These are phyloP conservation scores for Akanthomyces muscarius DNA, from an alignment of 2,329 filamentous ascomycete species.

Conservation along the genomic window DNA sequence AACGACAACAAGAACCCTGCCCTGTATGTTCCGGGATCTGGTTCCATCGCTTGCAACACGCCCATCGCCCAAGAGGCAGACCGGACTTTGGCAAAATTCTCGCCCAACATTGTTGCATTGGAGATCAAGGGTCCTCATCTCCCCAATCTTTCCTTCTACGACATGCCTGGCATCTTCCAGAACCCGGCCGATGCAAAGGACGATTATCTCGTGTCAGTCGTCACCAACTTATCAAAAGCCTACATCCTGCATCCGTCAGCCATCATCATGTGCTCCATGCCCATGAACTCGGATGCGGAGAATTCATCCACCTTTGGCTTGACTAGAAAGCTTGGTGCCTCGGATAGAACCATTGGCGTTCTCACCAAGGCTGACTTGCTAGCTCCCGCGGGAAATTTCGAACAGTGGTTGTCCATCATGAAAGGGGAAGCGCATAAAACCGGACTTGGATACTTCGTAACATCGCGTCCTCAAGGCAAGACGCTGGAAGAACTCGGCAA, in stretches of 20 bases:
- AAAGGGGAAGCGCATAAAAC: slow-evolving; percentile 57
- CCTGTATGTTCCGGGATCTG: slow-evolving; percentile 51
- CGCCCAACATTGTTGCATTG: slow-evolving; percentile 74
- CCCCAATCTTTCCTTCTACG: slow-evolving; percentile 76
- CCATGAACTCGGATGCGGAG: slow-evolving; percentile 74
- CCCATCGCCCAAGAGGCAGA: slow-evolving; percentile 34
- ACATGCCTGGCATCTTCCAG: slow-evolving; percentile 78
- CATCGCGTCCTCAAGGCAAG: slow-evolving; percentile 60
- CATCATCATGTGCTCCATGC: slow-evolving; percentile 71
- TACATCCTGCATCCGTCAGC: slow-evolving; percentile 69
- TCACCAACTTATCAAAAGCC: slow-evolving; percentile 63
- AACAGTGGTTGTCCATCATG: slow-evolving; percentile 62
- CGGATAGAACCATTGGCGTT: slow-evolving; percentile 64
- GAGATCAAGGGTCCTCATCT: slow-evolving; percentile 69
- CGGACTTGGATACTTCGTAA: slow-evolving; percentile 74
- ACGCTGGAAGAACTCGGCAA: slow-evolving; percentile 48
- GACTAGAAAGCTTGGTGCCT: slow-evolving; percentile 54
- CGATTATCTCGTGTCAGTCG: slow-evolving; percentile 65
- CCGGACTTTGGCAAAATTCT: slow-evolving; percentile 62
- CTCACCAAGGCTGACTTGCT: slow-evolving; percentile 82
- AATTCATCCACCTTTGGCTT: slow-evolving; percentile 68
- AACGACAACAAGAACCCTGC: slow-evolving; percentile 57
- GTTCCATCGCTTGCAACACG: slow-evolving; percentile 36
- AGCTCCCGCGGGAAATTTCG: slow-evolving; percentile 42
- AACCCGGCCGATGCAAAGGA: slow-evolving; percentile 62